Base-by-base conservation (phyloP, 148 eudicot genomes). In the Camellia japonica region DNA sequence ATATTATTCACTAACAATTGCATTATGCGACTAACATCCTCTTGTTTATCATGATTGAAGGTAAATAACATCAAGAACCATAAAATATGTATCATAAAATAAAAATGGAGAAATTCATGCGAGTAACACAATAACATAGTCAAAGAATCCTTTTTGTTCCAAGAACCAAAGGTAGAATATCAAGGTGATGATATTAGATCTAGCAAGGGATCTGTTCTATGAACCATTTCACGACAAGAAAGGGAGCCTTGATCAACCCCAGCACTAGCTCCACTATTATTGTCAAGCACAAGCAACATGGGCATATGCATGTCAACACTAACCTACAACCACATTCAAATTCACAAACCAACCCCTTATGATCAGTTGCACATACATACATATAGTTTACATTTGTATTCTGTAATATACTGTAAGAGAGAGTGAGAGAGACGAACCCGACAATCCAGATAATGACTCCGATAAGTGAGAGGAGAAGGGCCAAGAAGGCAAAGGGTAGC, bases 401-500 rank as follows among this genome's bases (percentile, higher is more conserved):
- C 1, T 30, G 30, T 30, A 30, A 30, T 30, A 30, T 30, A 30
- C 30, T 30, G 30, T 30, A 30, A 67, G 71, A 51, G 15, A 46
- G 13, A 4, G 79, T 52, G 59, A 61, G 16, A 16, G 19, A 52
- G 65, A 77, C 77, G 46, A 69, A 88, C 93, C 95, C 93, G 52
- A 91, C 86, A 49, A 91, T 88, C 95, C 95, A 91, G 82, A 91
- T 81, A 68, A 84, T 10, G 65, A 83, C 71, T 20, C 88, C 93
- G 78, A 91, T 80, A 75, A 90, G 46, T 30, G 93, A 91, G 52
- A 91, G 78, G 43, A 91, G 73, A 13, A 90, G 85, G 12, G 85
- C 83, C 73, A 89, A 81, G 64, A 91, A 76, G 15, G 93, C 95
- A 77, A 90, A 91, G 54, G 95, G 95, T 6, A 91, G 80, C 4